phyloP scores from a whole-genome alignment of 768 basidiomycete species.

The Paxillus ammoniavirescens region DNA sequence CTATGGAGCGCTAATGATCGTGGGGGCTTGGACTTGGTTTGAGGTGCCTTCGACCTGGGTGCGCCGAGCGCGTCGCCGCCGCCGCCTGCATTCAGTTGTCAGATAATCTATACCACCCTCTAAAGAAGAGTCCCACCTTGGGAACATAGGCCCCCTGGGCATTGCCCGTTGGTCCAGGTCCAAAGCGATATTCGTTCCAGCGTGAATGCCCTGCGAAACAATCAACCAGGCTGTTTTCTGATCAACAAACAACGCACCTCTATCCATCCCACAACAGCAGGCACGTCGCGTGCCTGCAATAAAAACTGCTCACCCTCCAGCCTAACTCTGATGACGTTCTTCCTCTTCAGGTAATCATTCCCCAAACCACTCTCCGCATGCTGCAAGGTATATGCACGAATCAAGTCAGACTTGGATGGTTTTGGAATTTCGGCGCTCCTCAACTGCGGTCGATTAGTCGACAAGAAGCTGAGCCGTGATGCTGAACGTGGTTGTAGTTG shows the following conservation, averaged over 20 bases:
- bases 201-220: constrained; percentile 72
- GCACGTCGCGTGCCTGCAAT: constrained; percentile 81
- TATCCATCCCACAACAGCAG: constrained; percentile 91
- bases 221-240: constrained; percentile 2
- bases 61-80: constrained; percentile 29
- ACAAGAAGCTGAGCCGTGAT: constrained; percentile 24
- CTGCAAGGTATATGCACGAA: constrained; percentile 80
- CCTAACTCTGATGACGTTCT: constrained; percentile 89
- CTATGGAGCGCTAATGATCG: not conserved
- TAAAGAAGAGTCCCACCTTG: constrained; percentile 47
- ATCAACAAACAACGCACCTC: constrained; percentile 56
- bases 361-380: constrained; percentile 92
- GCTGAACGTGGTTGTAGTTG: constrained; percentile 15
- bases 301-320: constrained; percentile 97
- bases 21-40: not conserved
- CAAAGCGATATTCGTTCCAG: constrained; percentile 86
- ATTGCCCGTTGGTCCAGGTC: constrained; percentile 91
- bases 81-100: constrained; percentile 17
- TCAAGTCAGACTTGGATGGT: constrained; percentile 51
- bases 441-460: constrained; percentile 13
- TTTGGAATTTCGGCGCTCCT: constrained; percentile 32
- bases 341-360: constrained; percentile 91
- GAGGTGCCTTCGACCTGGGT: constrained; percentile 9
- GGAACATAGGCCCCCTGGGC: constrained; percentile 88
- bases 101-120: not conserved